Evolutionary conservation across 108 stramenopile species (phyloP).

Genomic region (Cyclotella atomus): DNA sequence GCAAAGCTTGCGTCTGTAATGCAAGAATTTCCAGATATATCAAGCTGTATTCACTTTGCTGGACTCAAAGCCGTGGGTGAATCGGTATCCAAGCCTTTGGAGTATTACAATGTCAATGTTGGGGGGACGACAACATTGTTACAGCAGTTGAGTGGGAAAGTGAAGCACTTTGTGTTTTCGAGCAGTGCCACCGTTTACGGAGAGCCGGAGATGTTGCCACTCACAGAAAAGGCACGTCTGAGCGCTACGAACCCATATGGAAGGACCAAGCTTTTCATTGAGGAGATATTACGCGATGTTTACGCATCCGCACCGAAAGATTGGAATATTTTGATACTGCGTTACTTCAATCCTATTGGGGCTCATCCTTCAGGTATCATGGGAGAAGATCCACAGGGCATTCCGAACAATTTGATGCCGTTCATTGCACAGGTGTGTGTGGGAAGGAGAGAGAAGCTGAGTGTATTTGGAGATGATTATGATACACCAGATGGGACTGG

Average conservation of each 20-base stretch:
- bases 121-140: constrained; percentile 91
- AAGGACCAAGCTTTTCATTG: constrained; percentile 97
- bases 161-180: constrained; percentile 93
- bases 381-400: constrained; percentile 96
- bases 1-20: constrained; percentile 52
- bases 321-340: constrained; percentile 87
- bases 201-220: constrained; percentile 89
- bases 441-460: constrained; percentile 91
- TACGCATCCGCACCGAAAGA: constrained; percentile 57
- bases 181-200: constrained; percentile 99
- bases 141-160: constrained; percentile 47
- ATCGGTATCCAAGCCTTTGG: constrained; percentile 86
- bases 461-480: constrained; percentile 97
- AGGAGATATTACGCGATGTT: constrained; percentile 96
- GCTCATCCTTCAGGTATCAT: constrained; percentile 96
- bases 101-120: constrained; percentile 97
- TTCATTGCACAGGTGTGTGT: constrained; percentile 94
- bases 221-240: constrained; percentile 78
- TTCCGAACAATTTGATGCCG: constrained; percentile 97
- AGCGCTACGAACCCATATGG: constrained; percentile 97
- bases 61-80: constrained; percentile 98
- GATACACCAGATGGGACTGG: constrained; percentile 98
- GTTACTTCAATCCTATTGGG: constrained; percentile 99
- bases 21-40: constrained; percentile 84
- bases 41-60: constrained; percentile 98